Evolutionary conservation across 2,329 filamentous ascomycete genomes (phyloP).

Genomic region (Phaeosphaeriaceae sp.): DNA sequence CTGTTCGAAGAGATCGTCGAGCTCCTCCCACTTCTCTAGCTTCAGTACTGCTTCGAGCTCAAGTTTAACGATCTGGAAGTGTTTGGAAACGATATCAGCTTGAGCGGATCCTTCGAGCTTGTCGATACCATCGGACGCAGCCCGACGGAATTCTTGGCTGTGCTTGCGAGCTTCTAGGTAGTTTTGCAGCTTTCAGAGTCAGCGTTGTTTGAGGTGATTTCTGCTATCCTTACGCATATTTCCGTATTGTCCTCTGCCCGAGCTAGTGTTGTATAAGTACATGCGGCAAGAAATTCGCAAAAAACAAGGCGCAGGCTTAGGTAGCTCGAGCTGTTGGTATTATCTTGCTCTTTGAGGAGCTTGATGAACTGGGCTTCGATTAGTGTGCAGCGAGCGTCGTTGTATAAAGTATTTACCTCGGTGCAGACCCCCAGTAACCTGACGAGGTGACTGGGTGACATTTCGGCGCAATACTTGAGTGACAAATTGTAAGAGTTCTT

Average conservation of each 20-base stretch:
- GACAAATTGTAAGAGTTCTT: slow-evolving; percentile 82
- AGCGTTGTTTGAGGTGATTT: not conserved
- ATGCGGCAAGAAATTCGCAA: slow-evolving; percentile 71
- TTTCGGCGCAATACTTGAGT: slow-evolving; percentile 66
- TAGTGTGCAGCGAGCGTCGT: not conserved
- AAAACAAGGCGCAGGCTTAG: slow-evolving; percentile 68
- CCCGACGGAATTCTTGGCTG: slow-evolving; percentile 63
- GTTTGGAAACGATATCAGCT: slow-evolving; percentile 66
- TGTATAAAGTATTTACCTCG: slow-evolving; percentile 38
- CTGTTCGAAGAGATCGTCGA: slow-evolving; percentile 65
- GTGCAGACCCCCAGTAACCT: slow-evolving; percentile 60
- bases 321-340: slow-evolving; percentile 49
- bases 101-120: slow-evolving; percentile 54
- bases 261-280: slow-evolving; percentile 56
- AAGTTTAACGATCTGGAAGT: slow-evolving; percentile 73
- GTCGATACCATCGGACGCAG: slow-evolving; percentile 48
- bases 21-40: slow-evolving; percentile 71
- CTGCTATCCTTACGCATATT: slow-evolving; percentile 47
- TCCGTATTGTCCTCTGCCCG: slow-evolving; percentile 52
- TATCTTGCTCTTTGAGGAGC: slow-evolving; percentile 39
- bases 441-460: slow-evolving; percentile 62
- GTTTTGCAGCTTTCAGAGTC: slow-evolving; percentile 61
- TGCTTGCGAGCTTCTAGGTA: slow-evolving; percentile 70
- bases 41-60: slow-evolving; percentile 78
- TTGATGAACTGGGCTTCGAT: slow-evolving; percentile 49